Conservation (phyloP, 1,284 basidiomycete genomes). For the Malassezia equina region DNA sequence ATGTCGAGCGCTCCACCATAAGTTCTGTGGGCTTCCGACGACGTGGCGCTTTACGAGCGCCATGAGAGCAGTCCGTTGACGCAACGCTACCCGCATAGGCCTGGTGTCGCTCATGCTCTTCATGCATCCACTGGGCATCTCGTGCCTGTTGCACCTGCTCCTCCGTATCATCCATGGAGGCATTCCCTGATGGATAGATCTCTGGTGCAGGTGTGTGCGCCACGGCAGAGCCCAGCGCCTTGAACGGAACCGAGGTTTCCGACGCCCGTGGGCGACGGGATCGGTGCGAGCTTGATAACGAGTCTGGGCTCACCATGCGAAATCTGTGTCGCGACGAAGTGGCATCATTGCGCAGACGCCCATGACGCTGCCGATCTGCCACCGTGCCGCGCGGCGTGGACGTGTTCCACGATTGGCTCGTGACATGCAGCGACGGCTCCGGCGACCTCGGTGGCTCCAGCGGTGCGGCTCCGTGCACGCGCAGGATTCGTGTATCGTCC, state of each 20-base stretch:
- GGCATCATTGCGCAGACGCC: not conserved
- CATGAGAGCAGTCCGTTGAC: not conserved
- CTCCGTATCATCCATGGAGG: not conserved
- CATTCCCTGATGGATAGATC: too few relatives aligned
- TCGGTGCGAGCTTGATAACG: not conserved
- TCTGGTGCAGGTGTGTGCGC: not conserved
- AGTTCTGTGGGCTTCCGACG: not conserved
- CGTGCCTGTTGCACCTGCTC: not conserved
- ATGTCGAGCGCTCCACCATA: not conserved
- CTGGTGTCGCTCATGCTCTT: slow-evolving; percentile 11
- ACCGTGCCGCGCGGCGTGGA: slow-evolving; percentile 1
- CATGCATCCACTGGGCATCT: slow-evolving; percentile 6
- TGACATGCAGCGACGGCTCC: not conserved
- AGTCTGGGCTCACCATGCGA: not conserved
- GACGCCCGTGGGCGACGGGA: too few relatives aligned
- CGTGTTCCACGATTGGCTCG: not conserved
- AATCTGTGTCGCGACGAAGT: not conserved
- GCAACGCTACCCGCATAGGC: not conserved
- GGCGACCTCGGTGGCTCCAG: not conserved
- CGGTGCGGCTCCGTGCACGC: not conserved
- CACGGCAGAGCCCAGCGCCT: slow-evolving; percentile 2
- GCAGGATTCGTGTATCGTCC: not conserved
- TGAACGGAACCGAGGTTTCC: not conserved
- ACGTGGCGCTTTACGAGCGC: not conserved
- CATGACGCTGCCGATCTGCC: not conserved